Base-by-base conservation (phyloP, 1,139 yeast species). In the Pichia norvegensis region DNA sequence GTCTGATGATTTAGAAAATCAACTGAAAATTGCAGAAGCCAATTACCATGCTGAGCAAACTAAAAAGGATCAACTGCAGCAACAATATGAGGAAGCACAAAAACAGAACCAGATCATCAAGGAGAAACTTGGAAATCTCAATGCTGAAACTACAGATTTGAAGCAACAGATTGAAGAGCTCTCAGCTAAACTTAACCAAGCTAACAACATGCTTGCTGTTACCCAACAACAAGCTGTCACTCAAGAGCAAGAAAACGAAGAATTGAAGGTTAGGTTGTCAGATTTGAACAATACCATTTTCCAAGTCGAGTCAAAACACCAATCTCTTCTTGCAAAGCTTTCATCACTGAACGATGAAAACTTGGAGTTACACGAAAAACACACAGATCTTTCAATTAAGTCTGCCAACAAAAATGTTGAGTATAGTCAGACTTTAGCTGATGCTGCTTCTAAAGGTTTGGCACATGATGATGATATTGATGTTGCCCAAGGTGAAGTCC, bases 1-100 rank as follows among this genome's bases (percentile, higher is more conserved):
- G 58, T 75, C 84, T 13, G 86, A 81, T 51, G 76, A 80, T 44
- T 71, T 90, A 54, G 73, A 85, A 56, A 78, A 86, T 44, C 95
- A 90, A 56, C 72, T 86, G 3, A 78, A 88, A 1, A 73, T 86
- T 42, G 76, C 88, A 2, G 95, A 90, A 62, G 95, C 95, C 9
- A 84, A 80, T 53, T 76, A 78, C 54, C 83, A 85, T 59, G 81
- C 87, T 13, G 74, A 85, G 40, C 84, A 85, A 48, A 61, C 79
- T 1, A 81, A 85, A 55, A 72, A 84, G 54, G 79, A 79, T 53
- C 78, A 76, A 44, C 69, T 80, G 43, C 83, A 82, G 55, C 62
- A 73, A 9, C 73, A 75, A 21, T 69, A 81, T 50, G 85, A 81
- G 46, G 76, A 73, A 41, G 74, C 84, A 22, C 90, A 84, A 62